A percentile compares a stretch with the other conserved stretches of the same genome.
These are phyloP conservation scores for Heritiera littoralis DNA, from an alignment of 345 rosid genomes.

Conservation along the genomic window DNA sequence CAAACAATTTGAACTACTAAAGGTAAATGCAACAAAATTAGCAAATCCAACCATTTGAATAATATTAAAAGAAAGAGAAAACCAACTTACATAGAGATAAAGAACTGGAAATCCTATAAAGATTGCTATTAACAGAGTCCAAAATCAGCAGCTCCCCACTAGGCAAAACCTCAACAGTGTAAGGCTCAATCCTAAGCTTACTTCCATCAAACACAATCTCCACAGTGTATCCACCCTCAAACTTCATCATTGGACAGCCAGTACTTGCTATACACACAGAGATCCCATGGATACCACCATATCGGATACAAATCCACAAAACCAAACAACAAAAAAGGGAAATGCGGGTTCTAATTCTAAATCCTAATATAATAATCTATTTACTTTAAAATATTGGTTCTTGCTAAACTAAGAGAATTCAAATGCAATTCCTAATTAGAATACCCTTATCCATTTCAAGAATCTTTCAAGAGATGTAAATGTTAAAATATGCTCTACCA, in stretches of 20 bases:
- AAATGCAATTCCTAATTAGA: too few species aligned
- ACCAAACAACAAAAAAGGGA: background rate
- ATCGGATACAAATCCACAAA: slow-evolving; percentile 22
- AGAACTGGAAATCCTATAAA: slow-evolving; percentile 85
- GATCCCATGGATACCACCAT: slow-evolving; percentile 14
- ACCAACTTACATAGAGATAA: slow-evolving; percentile 79
- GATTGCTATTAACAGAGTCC: slow-evolving; percentile 88
- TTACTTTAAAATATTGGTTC: too few species aligned
- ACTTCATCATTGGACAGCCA: slow-evolving; percentile 91
- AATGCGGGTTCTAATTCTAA: background rate
- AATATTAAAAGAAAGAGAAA: background rate
- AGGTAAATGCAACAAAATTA: slow-evolving; percentile 6
- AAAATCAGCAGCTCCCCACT: slow-evolving; percentile 84
- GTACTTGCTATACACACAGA: slow-evolving; percentile 52
- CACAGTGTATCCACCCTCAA: slow-evolving; percentile 87
- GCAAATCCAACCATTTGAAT: slow-evolving; percentile 5
- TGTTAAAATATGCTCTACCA: too few species aligned
- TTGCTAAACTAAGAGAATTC: too few species aligned
- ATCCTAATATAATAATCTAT: background rate
- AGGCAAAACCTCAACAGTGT: slow-evolving; percentile 74
- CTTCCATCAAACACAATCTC: slow-evolving; percentile 99
- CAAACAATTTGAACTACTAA: background rate
- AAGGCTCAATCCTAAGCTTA: slow-evolving; percentile 91
- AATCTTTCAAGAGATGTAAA: too few species aligned
- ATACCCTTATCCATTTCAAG: too few species aligned